A percentile compares a stretch with the other conserved stretches of the same genome.
Conservation (phyloP, 1,284 basidiomycete genomes). For the Cystobasidium slooffiae region DNA sequence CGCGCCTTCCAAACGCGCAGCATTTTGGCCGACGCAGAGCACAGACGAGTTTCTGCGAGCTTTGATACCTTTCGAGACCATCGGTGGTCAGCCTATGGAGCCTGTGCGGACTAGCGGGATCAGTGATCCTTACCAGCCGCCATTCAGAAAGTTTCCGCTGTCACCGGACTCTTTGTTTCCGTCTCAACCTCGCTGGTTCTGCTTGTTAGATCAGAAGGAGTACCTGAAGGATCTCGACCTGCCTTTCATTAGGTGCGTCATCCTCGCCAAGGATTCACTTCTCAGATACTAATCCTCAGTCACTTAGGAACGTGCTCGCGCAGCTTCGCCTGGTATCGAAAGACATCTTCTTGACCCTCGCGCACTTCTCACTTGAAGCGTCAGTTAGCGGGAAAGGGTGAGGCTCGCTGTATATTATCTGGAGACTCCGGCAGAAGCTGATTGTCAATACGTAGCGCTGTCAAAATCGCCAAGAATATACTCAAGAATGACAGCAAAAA, state of each 20-base stretch:
- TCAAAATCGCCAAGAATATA: slow-evolving; percentile 72
- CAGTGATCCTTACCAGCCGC: slow-evolving; percentile 48
- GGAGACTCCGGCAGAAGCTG: not conserved
- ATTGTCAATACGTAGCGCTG: slow-evolving; percentile 62
- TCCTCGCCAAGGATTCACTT: not conserved
- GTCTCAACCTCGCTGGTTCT: slow-evolving; percentile 56
- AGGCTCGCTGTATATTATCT: slow-evolving; percentile 46
- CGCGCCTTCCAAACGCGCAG: slow-evolving; percentile 46
- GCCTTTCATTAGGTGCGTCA: slow-evolving; percentile 52
- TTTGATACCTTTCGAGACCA: slow-evolving; percentile 53
- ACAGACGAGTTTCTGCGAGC: slow-evolving; percentile 18
- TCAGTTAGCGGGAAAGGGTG: slow-evolving; percentile 67
- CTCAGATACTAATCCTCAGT: not conserved
- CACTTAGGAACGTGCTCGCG: slow-evolving; percentile 37
- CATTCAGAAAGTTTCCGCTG: slow-evolving; percentile 50
- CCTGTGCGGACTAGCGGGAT: slow-evolving; percentile 52
- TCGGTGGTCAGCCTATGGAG: slow-evolving; percentile 59
- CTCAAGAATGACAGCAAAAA: slow-evolving; percentile 70
- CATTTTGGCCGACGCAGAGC: slow-evolving; percentile 50
- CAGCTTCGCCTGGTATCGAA: slow-evolving; percentile 45
- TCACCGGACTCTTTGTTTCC: slow-evolving; percentile 49
- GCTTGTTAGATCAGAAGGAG: slow-evolving; percentile 50
- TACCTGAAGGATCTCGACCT: slow-evolving; percentile 54
- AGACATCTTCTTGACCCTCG: slow-evolving; percentile 57
- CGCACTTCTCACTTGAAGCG: slow-evolving; percentile 66